These are phyloP conservation scores for Epichloe baconii DNA, from an alignment of 2,329 filamentous ascomycete genomes.

Conservation along the genomic window DNA sequence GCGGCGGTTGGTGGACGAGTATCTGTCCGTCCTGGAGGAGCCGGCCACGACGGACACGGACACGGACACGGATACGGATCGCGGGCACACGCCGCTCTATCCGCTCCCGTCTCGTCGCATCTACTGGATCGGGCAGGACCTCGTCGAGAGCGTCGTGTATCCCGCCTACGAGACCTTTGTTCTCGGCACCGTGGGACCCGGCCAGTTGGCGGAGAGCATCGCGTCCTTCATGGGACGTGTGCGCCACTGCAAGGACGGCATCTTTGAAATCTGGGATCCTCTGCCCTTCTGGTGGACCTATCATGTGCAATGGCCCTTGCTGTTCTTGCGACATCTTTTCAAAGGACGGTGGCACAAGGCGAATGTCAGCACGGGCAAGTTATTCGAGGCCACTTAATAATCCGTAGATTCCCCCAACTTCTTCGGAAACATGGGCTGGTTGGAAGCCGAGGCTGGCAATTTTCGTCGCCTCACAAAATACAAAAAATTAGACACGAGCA, in stretches of 20 bases:
- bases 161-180: slow-evolving; percentile 25
- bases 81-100: slow-evolving; percentile 1
- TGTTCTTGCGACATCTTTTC: slow-evolving; percentile 33
- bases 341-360: slow-evolving; percentile 46
- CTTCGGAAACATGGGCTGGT: no score
- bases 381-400: slow-evolving; percentile 12
- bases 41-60: neutral
- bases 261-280: slow-evolving; percentile 41
- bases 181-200: slow-evolving; percentile 9
- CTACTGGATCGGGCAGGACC: slow-evolving; percentile 58
- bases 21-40: slow-evolving; percentile 32
- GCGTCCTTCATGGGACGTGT: slow-evolving; percentile 23
- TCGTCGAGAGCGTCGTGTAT: slow-evolving; percentile 37
- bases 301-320: slow-evolving; percentile 41
- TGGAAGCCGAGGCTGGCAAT: no score
- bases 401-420: no score
- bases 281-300: slow-evolving; percentile 43
- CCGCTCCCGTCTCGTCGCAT: slow-evolving; percentile 17
- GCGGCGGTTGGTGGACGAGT: slow-evolving; percentile 35
- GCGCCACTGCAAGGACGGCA: slow-evolving; percentile 40
- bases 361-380: slow-evolving; percentile 49
- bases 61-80: neutral
- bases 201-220: slow-evolving; percentile 4
- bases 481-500: no score
- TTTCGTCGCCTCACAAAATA: no score